Conservation (phyloP, 139 green algal genomes). For the Pleodorina starrii region DNA sequence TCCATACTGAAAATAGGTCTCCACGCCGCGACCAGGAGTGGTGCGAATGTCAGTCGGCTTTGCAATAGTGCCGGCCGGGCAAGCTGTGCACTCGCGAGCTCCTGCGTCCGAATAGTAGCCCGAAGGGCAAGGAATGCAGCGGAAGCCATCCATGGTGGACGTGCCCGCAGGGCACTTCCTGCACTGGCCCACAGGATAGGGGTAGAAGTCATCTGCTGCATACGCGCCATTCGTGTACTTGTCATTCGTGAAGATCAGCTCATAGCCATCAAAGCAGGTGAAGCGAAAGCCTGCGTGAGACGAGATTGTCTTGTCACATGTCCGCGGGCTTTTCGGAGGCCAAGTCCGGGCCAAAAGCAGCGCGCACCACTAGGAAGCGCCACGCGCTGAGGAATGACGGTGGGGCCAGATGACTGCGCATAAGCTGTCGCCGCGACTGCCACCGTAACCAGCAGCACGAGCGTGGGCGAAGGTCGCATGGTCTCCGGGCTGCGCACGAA, state of each 20-base stretch:
- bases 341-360: not conserved
- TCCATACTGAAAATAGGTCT: constrained; percentile 18
- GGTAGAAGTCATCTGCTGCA: not conserved
- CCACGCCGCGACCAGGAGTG: not conserved
- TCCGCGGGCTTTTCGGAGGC: not conserved
- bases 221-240: constrained; percentile 5
- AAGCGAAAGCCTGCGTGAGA: constrained; percentile 13
- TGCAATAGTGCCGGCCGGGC: not conserved
- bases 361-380: constrained; percentile 17
- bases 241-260: constrained; percentile 52
- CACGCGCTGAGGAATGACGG: not conserved
- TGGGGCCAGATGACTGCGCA: not conserved
- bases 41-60: too few relatives aligned
- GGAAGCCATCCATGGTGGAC: constrained; percentile 40
- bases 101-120: constrained; percentile 29
- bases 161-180: constrained; percentile 25
- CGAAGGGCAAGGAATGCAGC: constrained; percentile 32
- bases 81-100: constrained; percentile 46
- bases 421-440: not conserved
- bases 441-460: not conserved
- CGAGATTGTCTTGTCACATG: not conserved
- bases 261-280: constrained; percentile 40
- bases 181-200: constrained; percentile 37
- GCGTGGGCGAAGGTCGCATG: constrained; percentile 18
- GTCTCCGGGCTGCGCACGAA: constrained; percentile 6